Base-by-base conservation (phyloP, 305 asterid genomes). In the Rubia balearica region DNA sequence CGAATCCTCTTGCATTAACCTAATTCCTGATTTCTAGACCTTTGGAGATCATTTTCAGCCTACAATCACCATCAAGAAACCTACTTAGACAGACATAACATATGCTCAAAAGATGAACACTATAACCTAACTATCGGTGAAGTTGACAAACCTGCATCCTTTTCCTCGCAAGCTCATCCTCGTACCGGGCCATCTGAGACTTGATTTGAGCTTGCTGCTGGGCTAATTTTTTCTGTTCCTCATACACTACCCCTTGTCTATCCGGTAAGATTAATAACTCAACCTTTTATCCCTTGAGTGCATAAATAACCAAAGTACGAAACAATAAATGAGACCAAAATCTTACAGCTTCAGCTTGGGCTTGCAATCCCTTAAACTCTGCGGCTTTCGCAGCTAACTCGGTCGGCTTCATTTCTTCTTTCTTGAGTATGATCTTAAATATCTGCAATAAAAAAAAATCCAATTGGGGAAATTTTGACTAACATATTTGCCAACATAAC, bases 1-100 rank as follows among this genome's bases (percentile, higher is more conserved):
- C 55, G 99, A 94, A 82, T 91, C 99, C 82, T 94, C 99, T 86
- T 94, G 99, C 97, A 94, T 81, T 79, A 88, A 19, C 91, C 99
- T 68, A 89, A 86, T 82, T 91, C 96, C 78, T 89, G 97, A 84
- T 94, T 94, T 74, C 99, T 84, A 78, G 87, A 79, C 75, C 97
- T 84, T 7, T 94, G 97, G 72, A 80, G 96, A 70, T 94, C 97
- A 87, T 91, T 91, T 75, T 94, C 99, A 69, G 95, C 93, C 99
- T 94, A 83, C 73, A 81, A 68, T 74, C 69, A 69, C 45, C 70
- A 53, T 1, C 63, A 68, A 46, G 59, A 67, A 67, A 49, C 59
- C 38, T 49, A 65, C 73, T 42, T 45, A 49, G 6, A 46, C 19
- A 57, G 5, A 36, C 40, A 36, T 51, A 30, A 43, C n/a, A 41